Conservation (phyloP, 345 rosid genomes). For the Cochlearia excelsa region DNA sequence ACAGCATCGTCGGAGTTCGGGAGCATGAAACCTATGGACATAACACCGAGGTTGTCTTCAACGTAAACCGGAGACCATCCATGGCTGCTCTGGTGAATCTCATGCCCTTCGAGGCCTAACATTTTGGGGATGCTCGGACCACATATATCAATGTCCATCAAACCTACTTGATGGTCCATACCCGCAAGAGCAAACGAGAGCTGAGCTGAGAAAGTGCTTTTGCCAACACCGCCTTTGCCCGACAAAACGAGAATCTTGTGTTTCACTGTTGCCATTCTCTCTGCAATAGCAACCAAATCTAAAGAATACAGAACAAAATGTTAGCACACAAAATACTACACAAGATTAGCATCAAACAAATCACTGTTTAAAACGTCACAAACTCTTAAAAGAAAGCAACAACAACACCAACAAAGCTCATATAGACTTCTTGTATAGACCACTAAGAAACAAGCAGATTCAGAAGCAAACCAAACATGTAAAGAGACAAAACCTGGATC, state of each 20-base stretch:
- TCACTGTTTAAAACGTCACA: background rate
- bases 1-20: slow-evolving; percentile 92
- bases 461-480: background rate
- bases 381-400: no score
- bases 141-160: slow-evolving; percentile 84
- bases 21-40: slow-evolving; percentile 97
- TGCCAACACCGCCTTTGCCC: slow-evolving; percentile 97
- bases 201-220: slow-evolving; percentile 95
- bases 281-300: slow-evolving; percentile 90
- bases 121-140: slow-evolving; percentile 98
- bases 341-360: background rate
- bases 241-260: slow-evolving; percentile 87
- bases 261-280: slow-evolving; percentile 92
- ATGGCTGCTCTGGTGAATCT: slow-evolving; percentile 92
- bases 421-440: background rate
- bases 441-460: background rate
- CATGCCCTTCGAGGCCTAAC: slow-evolving; percentile 94
- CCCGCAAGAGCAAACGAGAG: slow-evolving; percentile 81
- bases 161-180: slow-evolving; percentile 86
- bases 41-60: slow-evolving; percentile 93
- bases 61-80: slow-evolving; percentile 98
- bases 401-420: no score
- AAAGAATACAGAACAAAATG: slow-evolving; percentile 20
- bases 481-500: slow-evolving; percentile 65
- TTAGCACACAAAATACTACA: background rate